Evolutionary conservation across 2,329 filamentous ascomycete genomes (phyloP).

Genomic region (Colletotrichum australisinense): DNA sequence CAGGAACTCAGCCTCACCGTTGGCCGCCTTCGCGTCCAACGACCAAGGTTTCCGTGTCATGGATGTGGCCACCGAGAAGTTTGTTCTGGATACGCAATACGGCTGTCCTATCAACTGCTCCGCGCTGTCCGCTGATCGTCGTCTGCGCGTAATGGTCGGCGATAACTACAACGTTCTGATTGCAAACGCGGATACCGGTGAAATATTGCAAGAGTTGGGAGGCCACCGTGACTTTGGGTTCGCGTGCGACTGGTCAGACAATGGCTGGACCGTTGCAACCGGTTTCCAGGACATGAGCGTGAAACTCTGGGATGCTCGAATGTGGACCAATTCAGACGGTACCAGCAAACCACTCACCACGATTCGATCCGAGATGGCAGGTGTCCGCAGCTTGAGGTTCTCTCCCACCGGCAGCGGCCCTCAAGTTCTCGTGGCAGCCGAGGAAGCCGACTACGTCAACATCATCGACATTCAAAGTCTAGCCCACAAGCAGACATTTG

Average conservation of each 20-base stretch:
- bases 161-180: conserved; percentile 75
- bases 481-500: conserved; percentile 74
- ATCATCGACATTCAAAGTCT: conserved; percentile 77
- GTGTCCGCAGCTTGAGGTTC: conserved; percentile 77
- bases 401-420: conserved; percentile 77
- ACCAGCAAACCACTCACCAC: conserved; percentile 59
- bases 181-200: conserved; percentile 74
- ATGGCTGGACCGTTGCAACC: conserved; percentile 81
- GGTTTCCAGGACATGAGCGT: conserved; percentile 80
- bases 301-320: conserved; percentile 81
- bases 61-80: conserved; percentile 68
- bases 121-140: conserved; percentile 76
- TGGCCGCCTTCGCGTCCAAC: conserved; percentile 73
- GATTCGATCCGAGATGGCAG: conserved; percentile 74
- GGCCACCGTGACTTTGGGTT: conserved; percentile 80
- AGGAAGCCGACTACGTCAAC: conserved; percentile 80
- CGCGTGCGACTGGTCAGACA: conserved; percentile 82
- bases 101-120: conserved; percentile 77
- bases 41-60: conserved; percentile 69
- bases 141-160: conserved; percentile 79
- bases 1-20: conserved; percentile 62
- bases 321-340: conserved; percentile 69
- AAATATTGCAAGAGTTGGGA: conserved; percentile 65
- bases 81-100: conserved; percentile 65
- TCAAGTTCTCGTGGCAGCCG: conserved; percentile 76